Evolutionary conservation across 1,139 yeast genomes (phyloP).

Genomic region (Wickerhamiella infanticola): DNA sequence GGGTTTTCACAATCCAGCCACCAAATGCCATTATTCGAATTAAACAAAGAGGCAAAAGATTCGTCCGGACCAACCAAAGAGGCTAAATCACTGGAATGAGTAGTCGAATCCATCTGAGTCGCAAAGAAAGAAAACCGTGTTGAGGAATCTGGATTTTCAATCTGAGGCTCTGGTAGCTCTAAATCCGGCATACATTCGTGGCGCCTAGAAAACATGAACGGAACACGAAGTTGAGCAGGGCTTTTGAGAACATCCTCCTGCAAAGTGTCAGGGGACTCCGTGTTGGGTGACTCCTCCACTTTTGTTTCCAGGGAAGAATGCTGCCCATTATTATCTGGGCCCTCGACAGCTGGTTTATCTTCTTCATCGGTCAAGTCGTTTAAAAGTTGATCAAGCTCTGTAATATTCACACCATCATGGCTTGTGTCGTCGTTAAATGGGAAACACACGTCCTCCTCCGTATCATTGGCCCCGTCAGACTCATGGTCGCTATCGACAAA

Average conservation of each 20-base stretch:
- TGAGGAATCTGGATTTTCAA: neutral
- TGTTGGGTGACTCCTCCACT: conserved; percentile 1
- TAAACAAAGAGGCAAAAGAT: conserved; percentile 49
- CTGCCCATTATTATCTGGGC: neutral
- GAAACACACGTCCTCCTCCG: conserved; percentile 96
- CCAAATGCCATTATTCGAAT: conserved; percentile 40
- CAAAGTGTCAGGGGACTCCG: neutral
- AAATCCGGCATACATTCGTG: neutral
- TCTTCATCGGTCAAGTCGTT: conserved; percentile 19
- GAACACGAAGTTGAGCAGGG: neutral
- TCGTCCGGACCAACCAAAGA: conserved; percentile 52
- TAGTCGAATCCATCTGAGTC: conserved; percentile 68
- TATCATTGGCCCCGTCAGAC: conserved; percentile 21
- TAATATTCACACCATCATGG: conserved; percentile 21
- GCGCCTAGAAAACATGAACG: neutral
- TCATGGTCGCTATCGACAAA: conserved; percentile 13
- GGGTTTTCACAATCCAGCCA: conserved; percentile 93
- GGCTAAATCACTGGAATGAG: conserved; percentile 78
- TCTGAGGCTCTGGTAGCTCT: neutral
- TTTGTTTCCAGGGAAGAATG: neutral
- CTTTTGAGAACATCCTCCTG: neutral
- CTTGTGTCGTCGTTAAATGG: conserved; percentile 63
- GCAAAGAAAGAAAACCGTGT: conserved; percentile 62
- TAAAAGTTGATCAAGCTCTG: conserved; percentile 25
- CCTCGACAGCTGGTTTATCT: conserved; percentile 3